These are phyloP conservation scores for Hymenotorrendiella dingleyae DNA, from an alignment of 2,329 filamentous ascomycete species.

Conservation along the genomic window DNA sequence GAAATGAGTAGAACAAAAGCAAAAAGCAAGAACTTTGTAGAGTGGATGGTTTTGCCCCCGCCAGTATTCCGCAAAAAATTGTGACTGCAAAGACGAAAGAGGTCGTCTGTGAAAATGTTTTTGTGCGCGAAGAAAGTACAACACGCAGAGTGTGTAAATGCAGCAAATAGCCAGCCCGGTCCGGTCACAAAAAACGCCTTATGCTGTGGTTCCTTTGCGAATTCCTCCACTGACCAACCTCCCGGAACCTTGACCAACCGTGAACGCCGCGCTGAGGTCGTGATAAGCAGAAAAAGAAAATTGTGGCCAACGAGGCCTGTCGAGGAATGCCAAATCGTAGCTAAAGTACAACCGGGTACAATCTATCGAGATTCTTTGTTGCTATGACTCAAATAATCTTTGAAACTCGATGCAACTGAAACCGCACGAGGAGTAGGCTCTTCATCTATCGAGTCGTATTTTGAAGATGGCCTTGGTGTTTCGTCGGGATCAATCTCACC, in stretches of 20 bases:
- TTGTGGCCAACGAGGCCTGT: not conserved
- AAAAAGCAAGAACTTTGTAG: conserved; percentile 5
- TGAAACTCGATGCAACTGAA: conserved; percentile 14
- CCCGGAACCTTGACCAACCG: conserved; percentile 4
- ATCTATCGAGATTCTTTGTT: conserved; percentile 4
- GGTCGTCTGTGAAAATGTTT: conserved; percentile 7
- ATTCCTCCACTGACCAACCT: conserved; percentile 1
- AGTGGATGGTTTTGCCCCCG: conserved; percentile 5
- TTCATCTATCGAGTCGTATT: conserved; percentile 19
- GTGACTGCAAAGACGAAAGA: conserved; percentile 6
- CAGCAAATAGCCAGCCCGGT: conserved; percentile 16
- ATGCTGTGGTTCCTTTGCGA: conserved; percentile 4
- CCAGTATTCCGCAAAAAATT: conserved; percentile 4
- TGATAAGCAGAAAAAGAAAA: conserved; percentile 12
- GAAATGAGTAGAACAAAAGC: conserved; percentile 7
- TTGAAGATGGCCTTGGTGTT: conserved; percentile 24
- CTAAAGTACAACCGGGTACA: not conserved
- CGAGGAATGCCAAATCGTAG: not conserved
- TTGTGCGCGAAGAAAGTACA: conserved; percentile 4
- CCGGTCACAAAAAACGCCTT: conserved; percentile 13
- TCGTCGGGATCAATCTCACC: conserved; percentile 23
- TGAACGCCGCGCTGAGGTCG: conserved; percentile 15
- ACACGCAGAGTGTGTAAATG: conserved; percentile 20
- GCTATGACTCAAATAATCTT: conserved; percentile 11
- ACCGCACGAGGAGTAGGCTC: conserved; percentile 26